Base-by-base conservation (phyloP, 2,329 filamentous ascomycete species). In the Phyllosticta citriasiana region DNA sequence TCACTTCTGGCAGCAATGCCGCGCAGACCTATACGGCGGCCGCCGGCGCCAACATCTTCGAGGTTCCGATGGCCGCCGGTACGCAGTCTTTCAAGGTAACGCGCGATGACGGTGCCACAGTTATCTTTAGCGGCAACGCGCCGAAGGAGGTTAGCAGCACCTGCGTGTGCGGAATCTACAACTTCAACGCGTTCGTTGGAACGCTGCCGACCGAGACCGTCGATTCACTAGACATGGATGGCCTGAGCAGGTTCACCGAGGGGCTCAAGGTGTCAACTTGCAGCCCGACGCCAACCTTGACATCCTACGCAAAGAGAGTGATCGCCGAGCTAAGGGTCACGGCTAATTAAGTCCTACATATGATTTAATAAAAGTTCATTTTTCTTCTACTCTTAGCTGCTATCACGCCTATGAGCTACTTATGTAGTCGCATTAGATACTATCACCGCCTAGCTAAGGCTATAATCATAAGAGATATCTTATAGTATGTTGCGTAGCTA, bases 161-260 rank as follows among this genome's bases (percentile, higher is more conserved):
- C 16, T 84, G 82, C 66, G 69, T 76, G 19, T 83, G 79, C 62
- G 79, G 81, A 3, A 72, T 82, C 56, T 82, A 82, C 73, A 83
- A 83, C 70, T 83, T 79, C 72, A 84, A 84, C 62, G 76, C 79
- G 14, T 83, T 80, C 63, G 79, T 82, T 0, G 81, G 81, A 14
- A 79, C 74, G 1, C 70, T 83, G 2, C 79, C 80, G 2, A 70
- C 70, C 0, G 67, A 71, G 9, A 24, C 52, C n/a, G 14, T 60
- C 1, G 68, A 69, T 53, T 52, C 57, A n/a, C 50, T 69, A 3
- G 64, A 57, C 1, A 53, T 61, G 24, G 65, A 64, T 30, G 65
- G 62, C 16, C 19, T 67, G 10, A 57, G 62, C 1, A 55, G 55
- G 26, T 61, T 67, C 22, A 64, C 56, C 2, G 63, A 53, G 4